phyloP scores from a whole-genome alignment of 116 monocot species.

The Posidonia oceanica region DNA sequence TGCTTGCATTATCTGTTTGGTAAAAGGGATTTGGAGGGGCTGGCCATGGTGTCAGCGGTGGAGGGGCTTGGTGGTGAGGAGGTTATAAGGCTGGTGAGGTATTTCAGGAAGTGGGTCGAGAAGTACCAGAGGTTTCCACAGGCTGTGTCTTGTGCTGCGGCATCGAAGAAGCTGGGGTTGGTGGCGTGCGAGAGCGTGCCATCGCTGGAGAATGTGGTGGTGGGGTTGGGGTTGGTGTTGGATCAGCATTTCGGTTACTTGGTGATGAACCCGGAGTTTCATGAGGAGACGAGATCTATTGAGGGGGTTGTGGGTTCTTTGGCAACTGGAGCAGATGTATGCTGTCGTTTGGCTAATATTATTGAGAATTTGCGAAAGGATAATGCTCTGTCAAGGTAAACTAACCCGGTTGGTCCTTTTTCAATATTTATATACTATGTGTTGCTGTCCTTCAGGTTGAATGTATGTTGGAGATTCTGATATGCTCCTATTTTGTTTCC shows the following conservation, averaged over 20 bases:
- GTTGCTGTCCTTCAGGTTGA: too few relatives aligned
- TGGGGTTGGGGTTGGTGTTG: conserved; percentile 49
- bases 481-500: too few relatives aligned
- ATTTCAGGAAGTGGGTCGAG: too few relatives aligned
- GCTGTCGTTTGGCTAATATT: conserved; percentile 29
- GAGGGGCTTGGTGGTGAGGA: conserved; percentile 45
- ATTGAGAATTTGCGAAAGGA: conserved; percentile 23
- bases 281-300: conserved; percentile 36
- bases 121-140: too few relatives aligned
- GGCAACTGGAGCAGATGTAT: conserved; percentile 39
- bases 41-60: conserved; percentile 53
- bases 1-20: conserved; percentile 84
- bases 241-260: conserved; percentile 74
- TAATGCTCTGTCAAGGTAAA: not conserved
- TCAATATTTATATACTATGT: too few relatives aligned
- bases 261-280: conserved; percentile 56
- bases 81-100: conserved; percentile 36
- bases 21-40: conserved; percentile 25
- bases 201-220: conserved; percentile 35
- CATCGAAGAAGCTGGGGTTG: conserved; percentile 23
- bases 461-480: too few relatives aligned
- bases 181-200: conserved; percentile 42
- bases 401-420: too few relatives aligned
- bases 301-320: conserved; percentile 26
- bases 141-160: conserved; percentile 23